phyloP scores from a whole-genome alignment of 2,329 filamentous ascomycete genomes.

The Alternaria sp. region DNA sequence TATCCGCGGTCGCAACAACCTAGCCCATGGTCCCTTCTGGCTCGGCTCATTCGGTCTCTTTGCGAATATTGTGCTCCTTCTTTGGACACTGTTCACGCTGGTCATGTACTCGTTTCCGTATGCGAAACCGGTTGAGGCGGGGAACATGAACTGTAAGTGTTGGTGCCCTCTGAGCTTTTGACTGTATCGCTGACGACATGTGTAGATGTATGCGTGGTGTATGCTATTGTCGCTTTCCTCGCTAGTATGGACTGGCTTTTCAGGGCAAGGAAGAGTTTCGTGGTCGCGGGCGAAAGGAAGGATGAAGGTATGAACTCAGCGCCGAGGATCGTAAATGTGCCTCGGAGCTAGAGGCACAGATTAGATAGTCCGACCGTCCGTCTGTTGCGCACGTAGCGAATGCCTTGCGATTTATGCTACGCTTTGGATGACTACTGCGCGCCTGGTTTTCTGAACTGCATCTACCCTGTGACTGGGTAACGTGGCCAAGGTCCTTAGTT shows the following conservation, averaged over 20 bases:
- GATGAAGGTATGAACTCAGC: constrained; percentile 25
- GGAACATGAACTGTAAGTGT: constrained; percentile 46
- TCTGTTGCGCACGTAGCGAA: no score
- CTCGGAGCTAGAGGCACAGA: not conserved
- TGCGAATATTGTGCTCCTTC: constrained; percentile 56
- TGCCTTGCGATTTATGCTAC: no score
- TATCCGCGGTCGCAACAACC: constrained; percentile 56
- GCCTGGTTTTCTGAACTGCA: no score
- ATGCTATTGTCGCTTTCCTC: constrained; percentile 39
- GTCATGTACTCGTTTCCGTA: constrained; percentile 57
- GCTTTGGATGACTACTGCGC: no score
- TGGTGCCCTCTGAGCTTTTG: not conserved
- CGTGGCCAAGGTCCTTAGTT: no score
- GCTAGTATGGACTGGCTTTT: constrained; percentile 43
- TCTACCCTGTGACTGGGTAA: no score
- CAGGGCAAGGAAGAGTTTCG: constrained; percentile 43
- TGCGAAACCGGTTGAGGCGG: constrained; percentile 37
- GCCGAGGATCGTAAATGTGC: constrained; percentile 6
- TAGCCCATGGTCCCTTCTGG: constrained; percentile 59
- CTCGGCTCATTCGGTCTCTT: constrained; percentile 56
- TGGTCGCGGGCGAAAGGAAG: constrained; percentile 41
- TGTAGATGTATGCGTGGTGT: constrained; percentile 28
- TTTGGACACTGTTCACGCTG: constrained; percentile 61
- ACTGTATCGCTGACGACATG: constrained; percentile 14
- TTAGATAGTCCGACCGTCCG: no score